Base-by-base conservation (phyloP, 805 yeast species). In the Pichia occidentalis region DNA sequence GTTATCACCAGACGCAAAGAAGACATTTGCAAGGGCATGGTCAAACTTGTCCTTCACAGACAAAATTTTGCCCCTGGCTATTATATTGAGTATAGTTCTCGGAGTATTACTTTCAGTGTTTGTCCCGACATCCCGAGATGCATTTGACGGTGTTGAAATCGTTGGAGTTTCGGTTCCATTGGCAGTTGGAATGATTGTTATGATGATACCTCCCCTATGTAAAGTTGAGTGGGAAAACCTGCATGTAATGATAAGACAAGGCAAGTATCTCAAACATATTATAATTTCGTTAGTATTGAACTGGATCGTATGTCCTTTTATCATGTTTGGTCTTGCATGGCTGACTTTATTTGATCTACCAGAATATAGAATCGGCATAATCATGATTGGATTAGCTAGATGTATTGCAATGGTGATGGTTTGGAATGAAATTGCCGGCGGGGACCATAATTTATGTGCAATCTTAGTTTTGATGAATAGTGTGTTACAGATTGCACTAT, bases 371-470 rank as follows among this genome's bases (percentile, higher is more conserved):
- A 59, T 56, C 28, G 80, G 80, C 2, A 62, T 75, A n/a, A 71
- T 75, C 22, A 66, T 75, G 70, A 71, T 75, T 32, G 81, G 81
- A 1, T 40, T 71, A 24, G 80, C 78, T 5, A 56, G 80, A 41
- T 75, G 81, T 50, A 73, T 75, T 45, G 81, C 80, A 17, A 75
- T 75, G 80, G 81, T 74, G 1, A 54, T 75, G 35, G 52, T 75
- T 20, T 75, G 80, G 81, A 75, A 70, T 48, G 66, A 70, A 22
- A 57, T 75, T 13, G 74, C 79, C 2, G 65, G 57, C 7, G 80
- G 80, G 5, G 76, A 73, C 48, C 54, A 57, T 32, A 63, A 62
- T 28, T 52, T 71, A 29, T 75, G 81, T 53, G 76, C 74, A 3
- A 47, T 71, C 7, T 47, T 75, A n/a, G 79, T 75, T 3, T 55